Evolutionary conservation across 2,329 filamentous ascomycete species (phyloP), one percentile per base, ranked within the genome.

Genomic region (Purpureocillium lavendulum): DNA sequence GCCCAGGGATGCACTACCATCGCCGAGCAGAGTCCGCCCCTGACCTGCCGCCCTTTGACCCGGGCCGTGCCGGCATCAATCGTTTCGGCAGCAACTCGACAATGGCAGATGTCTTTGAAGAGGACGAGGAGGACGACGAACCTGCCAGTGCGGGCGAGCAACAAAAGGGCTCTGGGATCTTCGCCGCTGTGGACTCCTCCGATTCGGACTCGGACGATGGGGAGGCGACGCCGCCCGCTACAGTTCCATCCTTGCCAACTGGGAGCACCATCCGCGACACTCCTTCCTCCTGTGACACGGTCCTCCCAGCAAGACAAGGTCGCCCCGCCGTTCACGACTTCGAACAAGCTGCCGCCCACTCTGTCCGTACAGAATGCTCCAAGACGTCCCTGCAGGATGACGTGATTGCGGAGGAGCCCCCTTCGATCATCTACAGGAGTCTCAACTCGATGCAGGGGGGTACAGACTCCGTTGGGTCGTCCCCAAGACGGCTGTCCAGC

Each of bases 91-190:
- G 79, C 56, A 77, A 75, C 48, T 80, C 82, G 0, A 82, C 82
- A 1, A 89, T 92, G 84, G 84, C 82, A 0, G 86, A 90, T 55
- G 86, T 92, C 1, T 92, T 90, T 47, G 86, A 92, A 54, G 86
- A 90, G 50, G 85, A 89, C 21, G 85, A 88, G 46, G 82, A 86
- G 50, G 72, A 76, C 3, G 65, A 70, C 3, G 71, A 63, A 64
- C 11, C 29, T 5, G 48, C 62, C 49, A 41, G 62, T 40, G 53
- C 57, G 39, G 55, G 56, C 18, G 54, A 53, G 21, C 55, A 53
- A 29, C 21, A 5, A 14, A 24, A 13, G 6, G 29, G 7, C 29
- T 14, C 10, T 4, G 14, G 32, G 8, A 13, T 7, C n/a, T 9
- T 14, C 7, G 24, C n/a, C 7, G 26, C 14, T 14, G n/a, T 13